Percentiles rank a stretch among this genome's conserved stretches.
phyloP scores from a whole-genome alignment of 495 filamentous ascomycete species.

The Penicillium argentinense region DNA sequence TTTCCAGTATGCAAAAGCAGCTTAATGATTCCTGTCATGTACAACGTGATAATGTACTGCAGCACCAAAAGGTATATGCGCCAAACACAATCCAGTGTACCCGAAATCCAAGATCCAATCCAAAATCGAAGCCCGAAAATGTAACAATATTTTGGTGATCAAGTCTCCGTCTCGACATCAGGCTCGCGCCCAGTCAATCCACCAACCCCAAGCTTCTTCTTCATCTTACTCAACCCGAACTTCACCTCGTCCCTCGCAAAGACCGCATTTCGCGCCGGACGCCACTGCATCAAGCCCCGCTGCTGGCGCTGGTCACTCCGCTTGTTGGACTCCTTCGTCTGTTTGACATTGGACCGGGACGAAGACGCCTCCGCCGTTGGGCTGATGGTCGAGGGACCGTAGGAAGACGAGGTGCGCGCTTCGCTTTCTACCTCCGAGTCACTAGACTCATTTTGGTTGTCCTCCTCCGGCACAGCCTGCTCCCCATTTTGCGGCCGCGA shows the following conservation, averaged over 20 bases:
- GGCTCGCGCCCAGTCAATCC: constrained; percentile 51
- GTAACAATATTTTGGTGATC: constrained; percentile 1
- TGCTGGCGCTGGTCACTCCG: constrained; percentile 52
- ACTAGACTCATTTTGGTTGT: constrained; percentile 9
- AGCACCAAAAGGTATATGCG: no score
- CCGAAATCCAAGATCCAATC: background rate
- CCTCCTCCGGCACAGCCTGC: constrained; percentile 5
- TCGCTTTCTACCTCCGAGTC: no score
- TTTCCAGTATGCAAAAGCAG: no score
- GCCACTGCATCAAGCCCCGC: constrained; percentile 56
- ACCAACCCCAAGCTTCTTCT: constrained; percentile 45
- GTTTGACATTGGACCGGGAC: constrained; percentile 14
- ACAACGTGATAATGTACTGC: no score
- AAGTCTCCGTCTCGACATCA: constrained; percentile 55
- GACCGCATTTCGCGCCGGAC: constrained; percentile 50
- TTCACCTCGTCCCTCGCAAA: constrained; percentile 55
- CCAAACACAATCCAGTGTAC: no score
- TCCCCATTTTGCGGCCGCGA: background rate
- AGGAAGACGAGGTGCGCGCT: constrained; percentile 9
- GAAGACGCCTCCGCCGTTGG: constrained; percentile 7
- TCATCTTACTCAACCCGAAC: constrained; percentile 46
- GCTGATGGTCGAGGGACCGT: constrained; percentile 21
- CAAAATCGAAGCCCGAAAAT: background rate
- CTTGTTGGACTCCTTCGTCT: constrained; percentile 37
- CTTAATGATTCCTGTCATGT: no score